These are phyloP conservation scores for Aspergillus saccharolyticus DNA, from an alignment of 495 filamentous ascomycete genomes.

Conservation along the genomic window DNA sequence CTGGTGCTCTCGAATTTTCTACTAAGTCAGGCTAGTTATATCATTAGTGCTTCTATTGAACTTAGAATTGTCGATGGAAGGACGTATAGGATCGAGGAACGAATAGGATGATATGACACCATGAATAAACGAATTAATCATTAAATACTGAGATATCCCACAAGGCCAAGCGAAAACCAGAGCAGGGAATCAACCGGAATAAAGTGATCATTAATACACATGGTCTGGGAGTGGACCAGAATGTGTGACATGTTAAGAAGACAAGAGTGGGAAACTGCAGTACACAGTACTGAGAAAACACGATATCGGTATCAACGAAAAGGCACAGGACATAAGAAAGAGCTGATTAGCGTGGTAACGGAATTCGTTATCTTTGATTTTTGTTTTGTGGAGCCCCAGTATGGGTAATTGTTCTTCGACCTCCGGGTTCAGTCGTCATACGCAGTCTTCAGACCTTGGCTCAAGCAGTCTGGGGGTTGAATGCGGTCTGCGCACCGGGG, in stretches of 20 bases:
- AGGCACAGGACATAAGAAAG: background rate
- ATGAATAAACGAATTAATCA: constrained; percentile 4
- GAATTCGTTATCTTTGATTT: background rate
- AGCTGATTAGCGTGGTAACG: background rate
- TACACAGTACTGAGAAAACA: constrained; percentile 1
- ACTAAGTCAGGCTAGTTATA: no score
- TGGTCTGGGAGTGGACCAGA: constrained; percentile 1
- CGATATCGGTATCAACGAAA: constrained; percentile 2
- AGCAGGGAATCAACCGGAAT: background rate
- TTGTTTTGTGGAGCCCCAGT: background rate
- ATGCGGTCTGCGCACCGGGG: constrained; percentile 18
- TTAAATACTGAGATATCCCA: background rate
- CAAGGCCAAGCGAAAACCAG: constrained; percentile 2
- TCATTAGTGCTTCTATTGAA: no score
- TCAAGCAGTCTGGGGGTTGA: constrained; percentile 27
- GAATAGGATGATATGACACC: background rate
- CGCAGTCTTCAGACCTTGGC: background rate
- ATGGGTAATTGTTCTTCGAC: background rate
- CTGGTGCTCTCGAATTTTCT: no score
- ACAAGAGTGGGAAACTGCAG: background rate
- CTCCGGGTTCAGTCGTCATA: background rate
- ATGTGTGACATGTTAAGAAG: constrained; percentile 7
- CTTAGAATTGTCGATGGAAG: no score
- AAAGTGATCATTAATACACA: constrained; percentile 3
- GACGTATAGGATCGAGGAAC: no score